Percentiles rank a stretch among this genome's conserved stretches.
These are phyloP conservation scores for Populus hybrid DNA, from an alignment of 441 rosid genomes.

Conservation along the genomic window DNA sequence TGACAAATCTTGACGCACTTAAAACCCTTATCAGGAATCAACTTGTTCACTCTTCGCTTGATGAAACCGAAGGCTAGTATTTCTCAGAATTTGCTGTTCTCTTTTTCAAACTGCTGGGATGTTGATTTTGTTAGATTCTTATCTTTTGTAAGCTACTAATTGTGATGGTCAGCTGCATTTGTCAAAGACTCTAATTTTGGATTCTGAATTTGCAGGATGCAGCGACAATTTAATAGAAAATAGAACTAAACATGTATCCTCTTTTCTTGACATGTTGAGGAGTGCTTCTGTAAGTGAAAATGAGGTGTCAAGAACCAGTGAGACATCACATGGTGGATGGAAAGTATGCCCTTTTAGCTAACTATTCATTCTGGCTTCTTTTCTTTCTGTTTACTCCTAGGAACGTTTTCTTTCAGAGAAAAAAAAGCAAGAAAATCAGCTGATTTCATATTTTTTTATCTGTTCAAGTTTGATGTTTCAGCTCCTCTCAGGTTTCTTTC, in stretches of 20 bases:
- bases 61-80: constrained; percentile 50
- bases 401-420: background rate
- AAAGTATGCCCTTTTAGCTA: constrained; percentile 51
- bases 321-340: constrained; percentile 62
- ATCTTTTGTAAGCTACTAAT: background rate
- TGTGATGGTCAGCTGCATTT: constrained; percentile 3
- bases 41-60: constrained; percentile 36
- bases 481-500: constrained; percentile 3
- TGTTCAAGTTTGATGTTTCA: background rate
- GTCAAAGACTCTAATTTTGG: constrained; percentile 9
- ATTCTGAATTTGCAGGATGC: constrained; percentile 43
- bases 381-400: background rate
- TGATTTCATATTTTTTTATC: background rate
- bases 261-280: constrained; percentile 82
- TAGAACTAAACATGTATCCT: constrained; percentile 57
- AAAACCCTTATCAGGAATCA: constrained; percentile 59
- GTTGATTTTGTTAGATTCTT: constrained; percentile 1
- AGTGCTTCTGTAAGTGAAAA: constrained; percentile 59
- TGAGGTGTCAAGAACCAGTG: constrained; percentile 36
- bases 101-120: background rate
- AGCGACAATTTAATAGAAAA: constrained; percentile 49
- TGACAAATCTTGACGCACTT: constrained; percentile 52
- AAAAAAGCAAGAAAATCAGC: background rate
- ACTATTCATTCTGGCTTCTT: background rate
- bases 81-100: background rate